A percentile compares a stretch with the other conserved stretches of the same genome.
These are phyloP conservation scores for Erodium chrysanthum DNA, from an alignment of 441 rosid species.

Conservation along the genomic window DNA sequence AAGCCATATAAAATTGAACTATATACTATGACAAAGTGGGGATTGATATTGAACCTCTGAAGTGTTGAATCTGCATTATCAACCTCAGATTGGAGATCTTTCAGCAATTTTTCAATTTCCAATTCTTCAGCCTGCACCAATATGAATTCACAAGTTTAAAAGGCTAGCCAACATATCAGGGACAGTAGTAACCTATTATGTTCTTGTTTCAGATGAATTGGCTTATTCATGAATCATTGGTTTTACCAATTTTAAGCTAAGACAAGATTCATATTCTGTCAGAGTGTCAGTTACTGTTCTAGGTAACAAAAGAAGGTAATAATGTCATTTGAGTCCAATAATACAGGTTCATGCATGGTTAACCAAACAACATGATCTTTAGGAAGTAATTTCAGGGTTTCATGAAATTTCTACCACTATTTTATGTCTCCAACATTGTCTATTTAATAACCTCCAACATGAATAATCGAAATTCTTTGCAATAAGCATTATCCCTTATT, in stretches of 20 bases:
- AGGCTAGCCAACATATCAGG: constrained; percentile 8
- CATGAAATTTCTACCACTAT: background rate
- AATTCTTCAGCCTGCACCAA: constrained; percentile 67
- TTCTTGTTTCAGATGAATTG: background rate
- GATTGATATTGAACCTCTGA: constrained; percentile 35
- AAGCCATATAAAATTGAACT: constrained; percentile 8
- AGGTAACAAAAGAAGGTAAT: background rate
- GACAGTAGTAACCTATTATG: background rate
- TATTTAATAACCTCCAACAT: background rate
- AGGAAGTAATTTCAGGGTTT: background rate
- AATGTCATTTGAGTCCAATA: background rate
- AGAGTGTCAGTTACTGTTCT: background rate
- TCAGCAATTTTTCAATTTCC: constrained; percentile 60
- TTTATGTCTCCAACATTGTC: background rate
- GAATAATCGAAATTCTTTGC: background rate
- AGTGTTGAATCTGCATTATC: constrained; percentile 41
- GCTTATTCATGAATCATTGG: background rate
- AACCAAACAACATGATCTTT: constrained; percentile 2
- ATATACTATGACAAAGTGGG: constrained; percentile 13
- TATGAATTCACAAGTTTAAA: constrained; percentile 7
- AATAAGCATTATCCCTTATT: background rate
- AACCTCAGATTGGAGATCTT: constrained; percentile 45
- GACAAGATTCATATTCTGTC: background rate
- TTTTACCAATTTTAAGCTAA: background rate
- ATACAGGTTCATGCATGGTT: constrained; percentile 2